Conservation (phyloP, 306 rosid species). For the Dryas octopetala region DNA sequence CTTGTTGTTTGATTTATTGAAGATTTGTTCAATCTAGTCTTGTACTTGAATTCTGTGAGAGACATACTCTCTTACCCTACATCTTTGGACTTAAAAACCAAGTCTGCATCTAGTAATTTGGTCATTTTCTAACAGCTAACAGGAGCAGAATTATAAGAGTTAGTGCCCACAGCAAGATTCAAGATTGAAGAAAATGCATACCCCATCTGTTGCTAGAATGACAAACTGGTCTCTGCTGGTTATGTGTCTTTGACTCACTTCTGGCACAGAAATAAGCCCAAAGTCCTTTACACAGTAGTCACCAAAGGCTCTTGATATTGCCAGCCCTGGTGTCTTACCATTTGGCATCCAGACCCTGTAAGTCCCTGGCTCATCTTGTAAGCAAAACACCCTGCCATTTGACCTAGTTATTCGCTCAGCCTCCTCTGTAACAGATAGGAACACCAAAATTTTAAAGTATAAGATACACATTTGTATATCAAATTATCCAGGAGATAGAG, state of each 20-base stretch:
- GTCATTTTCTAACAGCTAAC: too few relatives aligned
- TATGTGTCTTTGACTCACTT: slow-evolving; percentile 52
- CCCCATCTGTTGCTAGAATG: slow-evolving; percentile 83
- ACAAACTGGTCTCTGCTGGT: slow-evolving; percentile 56
- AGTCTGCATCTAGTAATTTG: too few relatives aligned
- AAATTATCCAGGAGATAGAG: neutral
- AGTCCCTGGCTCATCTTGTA: slow-evolving; percentile 71
- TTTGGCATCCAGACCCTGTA: slow-evolving; percentile 73
- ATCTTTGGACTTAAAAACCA: too few relatives aligned
- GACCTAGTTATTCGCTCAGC: slow-evolving; percentile 60
- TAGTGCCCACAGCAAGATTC: too few relatives aligned
- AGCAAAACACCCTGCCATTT: slow-evolving; percentile 54
- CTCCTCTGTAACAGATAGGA: slow-evolving; percentile 48
- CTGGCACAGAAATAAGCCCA: slow-evolving; percentile 70
- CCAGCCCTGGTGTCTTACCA: slow-evolving; percentile 59
- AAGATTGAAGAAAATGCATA: slow-evolving; percentile 15
- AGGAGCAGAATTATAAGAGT: too few relatives aligned
- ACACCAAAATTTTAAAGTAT: neutral
- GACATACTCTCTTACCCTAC: too few relatives aligned
- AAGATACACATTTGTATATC: neutral
- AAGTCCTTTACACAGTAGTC: slow-evolving; percentile 65
- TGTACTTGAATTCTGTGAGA: too few relatives aligned
- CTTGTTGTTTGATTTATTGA: too few relatives aligned
- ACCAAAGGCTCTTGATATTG: slow-evolving; percentile 75
- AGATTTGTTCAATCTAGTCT: too few relatives aligned